A percentile compares a stretch with the other conserved stretches of the same genome.
These are phyloP conservation scores for Albizia julibrissin DNA, from an alignment of 306 rosid genomes.

Conservation along the genomic window DNA sequence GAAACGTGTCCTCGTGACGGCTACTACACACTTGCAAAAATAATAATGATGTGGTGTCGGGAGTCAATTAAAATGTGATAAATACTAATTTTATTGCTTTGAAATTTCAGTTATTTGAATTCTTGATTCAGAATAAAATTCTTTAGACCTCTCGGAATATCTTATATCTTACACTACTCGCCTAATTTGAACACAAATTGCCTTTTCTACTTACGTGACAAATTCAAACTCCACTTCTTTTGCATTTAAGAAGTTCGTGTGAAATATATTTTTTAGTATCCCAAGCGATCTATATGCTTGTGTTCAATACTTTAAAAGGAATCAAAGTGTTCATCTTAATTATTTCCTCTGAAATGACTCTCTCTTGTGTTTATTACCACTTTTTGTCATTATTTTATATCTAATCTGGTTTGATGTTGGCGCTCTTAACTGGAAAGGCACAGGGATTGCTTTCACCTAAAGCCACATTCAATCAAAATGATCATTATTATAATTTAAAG, in stretches of 20 bases:
- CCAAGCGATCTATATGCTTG: not conserved
- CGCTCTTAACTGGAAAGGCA: not conserved
- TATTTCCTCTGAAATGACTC: not conserved
- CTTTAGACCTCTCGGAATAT: not conserved
- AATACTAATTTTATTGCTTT: not conserved
- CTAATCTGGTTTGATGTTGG: too few species aligned
- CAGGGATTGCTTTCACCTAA: not conserved
- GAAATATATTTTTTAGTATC: not conserved
- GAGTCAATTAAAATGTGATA: not conserved
- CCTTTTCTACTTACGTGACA: not conserved
- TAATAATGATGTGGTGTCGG: not conserved
- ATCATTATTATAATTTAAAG: not conserved
- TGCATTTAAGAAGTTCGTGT: not conserved
- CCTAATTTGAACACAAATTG: not conserved
- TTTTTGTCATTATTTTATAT: too few species aligned
- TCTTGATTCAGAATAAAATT: not conserved
- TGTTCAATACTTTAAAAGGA: not conserved
- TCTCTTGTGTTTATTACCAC: not conserved
- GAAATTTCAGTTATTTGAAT: not conserved
- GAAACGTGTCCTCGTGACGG: not conserved
- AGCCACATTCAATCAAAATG: not conserved
- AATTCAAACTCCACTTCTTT: not conserved
- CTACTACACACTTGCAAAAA: not conserved
- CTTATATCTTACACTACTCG: not conserved
- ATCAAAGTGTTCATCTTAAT: not conserved